A percentile compares a stretch with the other conserved stretches of the same genome.
Evolutionary conservation across 2,329 filamentous ascomycete genomes (phyloP).

Genomic region (Cordyceps javanica): DNA sequence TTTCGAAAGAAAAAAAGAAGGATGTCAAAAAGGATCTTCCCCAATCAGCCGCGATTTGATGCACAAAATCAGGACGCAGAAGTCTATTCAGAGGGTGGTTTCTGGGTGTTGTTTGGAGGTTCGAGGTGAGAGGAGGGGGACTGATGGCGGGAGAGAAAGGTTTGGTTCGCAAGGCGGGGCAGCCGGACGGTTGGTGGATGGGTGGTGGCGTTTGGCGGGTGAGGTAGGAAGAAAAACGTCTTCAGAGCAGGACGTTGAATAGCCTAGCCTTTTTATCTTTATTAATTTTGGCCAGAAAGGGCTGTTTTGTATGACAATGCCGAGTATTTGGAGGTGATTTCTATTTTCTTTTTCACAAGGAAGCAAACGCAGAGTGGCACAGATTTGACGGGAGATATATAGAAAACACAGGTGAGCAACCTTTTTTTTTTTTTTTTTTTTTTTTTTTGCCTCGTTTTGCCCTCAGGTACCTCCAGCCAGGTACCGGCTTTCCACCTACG

Average conservation of each 20-base stretch:
- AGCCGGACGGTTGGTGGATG: background rate
- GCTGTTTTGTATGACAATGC: background rate
- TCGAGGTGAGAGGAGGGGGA: conserved; percentile 4
- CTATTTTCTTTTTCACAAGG: background rate
- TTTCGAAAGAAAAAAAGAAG: background rate
- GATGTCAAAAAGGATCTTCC: background rate
- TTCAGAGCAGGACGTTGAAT: background rate
- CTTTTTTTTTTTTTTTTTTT: background rate
- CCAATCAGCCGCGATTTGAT: conserved; percentile 9
- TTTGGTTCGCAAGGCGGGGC: conserved; percentile 8
- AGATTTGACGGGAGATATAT: background rate
- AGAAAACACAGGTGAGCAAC: no score
- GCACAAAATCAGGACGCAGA: conserved; percentile 1
- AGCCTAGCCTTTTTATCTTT: background rate
- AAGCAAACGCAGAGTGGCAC: background rate
- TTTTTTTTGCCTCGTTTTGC: no score
- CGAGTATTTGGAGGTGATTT: background rate
- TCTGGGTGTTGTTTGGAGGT: background rate
- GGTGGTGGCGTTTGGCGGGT: background rate
- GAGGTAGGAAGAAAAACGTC: background rate
- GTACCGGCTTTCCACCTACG: no score
- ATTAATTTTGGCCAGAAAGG: background rate
- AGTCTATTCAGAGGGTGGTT: background rate
- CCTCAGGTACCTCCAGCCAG: no score
- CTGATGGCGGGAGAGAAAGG: background rate